phyloP scores from a whole-genome alignment of 2,329 filamentous ascomycete genomes.

The Aspergillus quadricinctus region DNA sequence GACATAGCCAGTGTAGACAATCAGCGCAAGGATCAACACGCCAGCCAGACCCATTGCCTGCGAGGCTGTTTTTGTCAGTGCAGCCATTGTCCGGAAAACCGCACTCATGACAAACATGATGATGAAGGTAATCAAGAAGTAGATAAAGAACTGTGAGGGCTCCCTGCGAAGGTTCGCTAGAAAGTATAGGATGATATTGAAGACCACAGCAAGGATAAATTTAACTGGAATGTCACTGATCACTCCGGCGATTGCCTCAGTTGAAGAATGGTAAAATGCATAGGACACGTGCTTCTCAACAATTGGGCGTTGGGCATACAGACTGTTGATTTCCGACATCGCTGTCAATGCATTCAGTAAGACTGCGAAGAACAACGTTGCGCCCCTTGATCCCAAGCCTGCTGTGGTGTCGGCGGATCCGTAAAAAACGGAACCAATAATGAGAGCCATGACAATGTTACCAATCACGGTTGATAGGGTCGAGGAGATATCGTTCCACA shows the following conservation, averaged over 20 bases:
- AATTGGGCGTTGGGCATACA: conserved; percentile 20
- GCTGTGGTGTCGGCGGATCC: conserved; percentile 60
- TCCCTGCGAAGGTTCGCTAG: conserved; percentile 73
- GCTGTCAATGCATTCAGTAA: conserved; percentile 74
- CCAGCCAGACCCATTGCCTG: conserved; percentile 54
- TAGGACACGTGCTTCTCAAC: conserved; percentile 29
- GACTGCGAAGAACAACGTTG: conserved; percentile 79
- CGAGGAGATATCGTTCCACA: conserved; percentile 69
- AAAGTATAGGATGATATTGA: conserved; percentile 81
- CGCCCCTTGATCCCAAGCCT: conserved; percentile 72
- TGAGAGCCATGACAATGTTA: conserved; percentile 69
- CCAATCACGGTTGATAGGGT: conserved; percentile 60
- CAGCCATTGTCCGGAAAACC: conserved; percentile 77
- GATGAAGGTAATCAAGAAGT: conserved; percentile 69
- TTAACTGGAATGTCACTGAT: conserved; percentile 63
- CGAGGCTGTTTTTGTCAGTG: conserved; percentile 62
- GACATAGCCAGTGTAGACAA: conserved; percentile 48
- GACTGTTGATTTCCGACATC: conserved; percentile 40
- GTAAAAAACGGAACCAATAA: conserved; percentile 76
- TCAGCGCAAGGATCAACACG: conserved; percentile 39
- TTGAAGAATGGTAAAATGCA: conserved; percentile 27
- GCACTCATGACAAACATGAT: conserved; percentile 75
- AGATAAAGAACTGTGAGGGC: conserved; percentile 78
- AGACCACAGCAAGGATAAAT: conserved; percentile 63
- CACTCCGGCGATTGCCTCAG: conserved; percentile 12